phyloP scores from a whole-genome alignment of 2,329 filamentous ascomycete species.

The Sclerotinia sclerotiorum region DNA sequence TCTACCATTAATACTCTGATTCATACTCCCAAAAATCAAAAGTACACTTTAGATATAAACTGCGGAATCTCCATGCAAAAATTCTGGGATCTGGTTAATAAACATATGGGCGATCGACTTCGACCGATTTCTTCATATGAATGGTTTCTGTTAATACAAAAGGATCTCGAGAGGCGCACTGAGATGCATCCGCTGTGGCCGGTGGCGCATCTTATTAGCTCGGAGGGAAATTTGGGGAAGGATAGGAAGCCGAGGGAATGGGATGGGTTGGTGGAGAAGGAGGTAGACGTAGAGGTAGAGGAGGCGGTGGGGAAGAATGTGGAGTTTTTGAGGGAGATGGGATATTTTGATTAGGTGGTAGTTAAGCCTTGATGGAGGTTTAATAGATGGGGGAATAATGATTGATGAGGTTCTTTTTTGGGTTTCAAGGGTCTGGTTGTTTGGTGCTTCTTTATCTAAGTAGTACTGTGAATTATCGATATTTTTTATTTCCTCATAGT shows the following conservation, averaged over 20 bases:
- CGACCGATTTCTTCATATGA: neutral
- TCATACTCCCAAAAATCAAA: neutral
- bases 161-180: slow-evolving; percentile 5
- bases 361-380: too few relatives aligned
- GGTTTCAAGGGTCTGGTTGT: neutral
- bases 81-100: slow-evolving; percentile 15
- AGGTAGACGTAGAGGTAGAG: slow-evolving; percentile 1
- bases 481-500: neutral
- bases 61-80: neutral
- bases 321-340: slow-evolving; percentile 14
- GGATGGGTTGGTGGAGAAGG: neutral
- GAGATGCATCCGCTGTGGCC: slow-evolving; percentile 13
- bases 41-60: neutral
- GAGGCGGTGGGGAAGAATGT: slow-evolving; percentile 16
- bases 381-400: neutral
- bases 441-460: neutral
- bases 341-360: neutral
- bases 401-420: neutral
- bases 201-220: slow-evolving; percentile 12
- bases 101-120: neutral
- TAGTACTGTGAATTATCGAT: neutral
- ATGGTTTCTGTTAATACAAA: neutral
- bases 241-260: neutral
- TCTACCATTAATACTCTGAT: slow-evolving; percentile 10
- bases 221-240: slow-evolving; percentile 13